Conservation (phyloP, 352 stramenopile species). For the Phytopythium sindhum region DNA sequence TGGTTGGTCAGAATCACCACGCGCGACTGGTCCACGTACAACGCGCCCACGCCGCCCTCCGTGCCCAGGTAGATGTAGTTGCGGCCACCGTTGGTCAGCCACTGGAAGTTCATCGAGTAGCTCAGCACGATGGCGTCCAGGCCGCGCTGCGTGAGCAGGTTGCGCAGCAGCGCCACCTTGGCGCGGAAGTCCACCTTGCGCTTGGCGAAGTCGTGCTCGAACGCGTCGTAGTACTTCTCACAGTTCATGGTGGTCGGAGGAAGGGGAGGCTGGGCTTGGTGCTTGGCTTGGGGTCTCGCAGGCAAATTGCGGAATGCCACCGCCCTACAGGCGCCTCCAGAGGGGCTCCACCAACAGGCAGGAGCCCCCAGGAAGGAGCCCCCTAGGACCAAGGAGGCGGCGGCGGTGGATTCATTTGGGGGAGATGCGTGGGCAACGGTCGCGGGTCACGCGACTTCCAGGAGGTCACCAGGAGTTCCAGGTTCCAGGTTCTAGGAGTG, state of each 20-base stretch:
- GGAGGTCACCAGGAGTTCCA: no score
- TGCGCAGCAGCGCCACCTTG: slow-evolving; percentile 38
- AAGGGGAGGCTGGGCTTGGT: slow-evolving; percentile 3
- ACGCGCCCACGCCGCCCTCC: slow-evolving; percentile 47
- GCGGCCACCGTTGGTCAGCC: slow-evolving; percentile 54
- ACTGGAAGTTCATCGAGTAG: slow-evolving; percentile 63
- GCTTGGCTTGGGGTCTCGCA: neutral
- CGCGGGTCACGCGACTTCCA: no score
- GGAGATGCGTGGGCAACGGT: neutral
- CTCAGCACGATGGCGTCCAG: slow-evolving; percentile 53
- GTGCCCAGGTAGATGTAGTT: slow-evolving; percentile 66
- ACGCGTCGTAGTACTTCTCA: slow-evolving; percentile 58
- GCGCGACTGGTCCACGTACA: slow-evolving; percentile 52
- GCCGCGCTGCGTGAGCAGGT: slow-evolving; percentile 4
- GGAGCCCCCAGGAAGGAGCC: no score
- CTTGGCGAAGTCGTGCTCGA: slow-evolving; percentile 39
- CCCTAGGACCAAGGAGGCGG: no score
- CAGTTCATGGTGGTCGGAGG: slow-evolving; percentile 35
- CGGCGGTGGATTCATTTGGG: no score
- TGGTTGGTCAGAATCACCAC: slow-evolving; percentile 64
- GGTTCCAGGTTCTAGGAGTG: slow-evolving; percentile 1
- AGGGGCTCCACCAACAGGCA: no score
- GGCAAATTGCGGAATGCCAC: slow-evolving; percentile 4
- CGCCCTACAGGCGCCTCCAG: no score
- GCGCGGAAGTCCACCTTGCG: slow-evolving; percentile 40